These are phyloP conservation scores for Fusarium siculi DNA, from an alignment of 2,329 filamentous ascomycete species.

Conservation along the genomic window DNA sequence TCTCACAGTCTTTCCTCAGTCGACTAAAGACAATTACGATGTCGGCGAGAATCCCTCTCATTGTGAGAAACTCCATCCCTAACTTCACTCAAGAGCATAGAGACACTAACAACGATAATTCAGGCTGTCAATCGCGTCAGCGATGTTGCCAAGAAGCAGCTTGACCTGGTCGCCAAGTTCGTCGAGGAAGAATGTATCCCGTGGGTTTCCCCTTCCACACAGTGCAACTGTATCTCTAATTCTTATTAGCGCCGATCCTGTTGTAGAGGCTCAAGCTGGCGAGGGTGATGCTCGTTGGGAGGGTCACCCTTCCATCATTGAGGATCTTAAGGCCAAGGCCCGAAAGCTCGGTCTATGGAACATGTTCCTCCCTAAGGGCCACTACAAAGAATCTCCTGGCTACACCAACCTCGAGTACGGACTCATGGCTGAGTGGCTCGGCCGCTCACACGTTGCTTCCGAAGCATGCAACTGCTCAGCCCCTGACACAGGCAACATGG, in stretches of 20 bases:
- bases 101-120: slow-evolving; percentile 7
- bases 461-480: slow-evolving; percentile 92
- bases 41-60: slow-evolving; percentile 49
- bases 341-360: slow-evolving; percentile 92
- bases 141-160: slow-evolving; percentile 82
- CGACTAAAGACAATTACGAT: slow-evolving; percentile 34
- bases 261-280: slow-evolving; percentile 84
- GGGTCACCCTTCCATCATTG: slow-evolving; percentile 81
- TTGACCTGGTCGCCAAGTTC: slow-evolving; percentile 93
- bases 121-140: slow-evolving; percentile 73
- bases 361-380: slow-evolving; percentile 94
- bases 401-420: slow-evolving; percentile 97
- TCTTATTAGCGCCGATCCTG: slow-evolving; percentile 73
- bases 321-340: slow-evolving; percentile 89
- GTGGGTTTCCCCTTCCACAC: slow-evolving; percentile 54
- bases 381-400: slow-evolving; percentile 94
- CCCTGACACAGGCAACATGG: slow-evolving; percentile 95
- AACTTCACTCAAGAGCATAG: background rate
- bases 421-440: slow-evolving; percentile 95
- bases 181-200: slow-evolving; percentile 95
- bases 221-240: slow-evolving; percentile 10
- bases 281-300: slow-evolving; percentile 82
- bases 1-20: slow-evolving; percentile 7
- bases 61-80: slow-evolving; percentile 40
- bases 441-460: slow-evolving; percentile 83